A percentile compares a stretch with the other conserved stretches of the same genome.
These are phyloP conservation scores for Solanum hybrid DNA, from an alignment of 305 asterid genomes.

Conservation along the genomic window DNA sequence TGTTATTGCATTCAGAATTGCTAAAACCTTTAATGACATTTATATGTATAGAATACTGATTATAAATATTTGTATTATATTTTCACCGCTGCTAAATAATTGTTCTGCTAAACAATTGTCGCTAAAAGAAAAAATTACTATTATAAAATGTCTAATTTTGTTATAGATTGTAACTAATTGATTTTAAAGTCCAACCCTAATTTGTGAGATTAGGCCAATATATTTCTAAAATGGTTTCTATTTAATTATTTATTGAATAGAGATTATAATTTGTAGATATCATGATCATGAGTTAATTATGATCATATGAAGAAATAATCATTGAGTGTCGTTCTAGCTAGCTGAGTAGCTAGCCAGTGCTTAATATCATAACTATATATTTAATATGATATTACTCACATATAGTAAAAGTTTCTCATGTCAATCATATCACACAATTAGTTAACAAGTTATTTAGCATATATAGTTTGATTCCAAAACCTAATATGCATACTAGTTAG, in stretches of 20 bases:
- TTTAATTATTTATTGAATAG: not conserved
- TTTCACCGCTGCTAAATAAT: not conserved
- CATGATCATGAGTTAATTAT: not conserved
- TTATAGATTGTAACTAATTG: no score
- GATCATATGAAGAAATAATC: not conserved
- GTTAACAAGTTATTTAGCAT: not conserved
- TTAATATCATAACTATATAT: not conserved
- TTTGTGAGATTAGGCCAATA: not conserved
- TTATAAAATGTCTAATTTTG: not conserved
- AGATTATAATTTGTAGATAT: not conserved
- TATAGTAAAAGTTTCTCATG: not conserved
- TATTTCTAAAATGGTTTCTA: no score
- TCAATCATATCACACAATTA: not conserved
- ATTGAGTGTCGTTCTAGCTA: not conserved
- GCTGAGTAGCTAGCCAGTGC: not conserved
- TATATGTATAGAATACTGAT: no score
- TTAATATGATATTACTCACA: not conserved
- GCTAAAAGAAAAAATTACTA: not conserved
- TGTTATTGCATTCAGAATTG: rapidly evolving
- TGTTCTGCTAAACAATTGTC: no score
- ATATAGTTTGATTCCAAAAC: not conserved
- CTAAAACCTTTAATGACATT: not conserved
- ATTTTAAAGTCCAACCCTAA: not conserved
- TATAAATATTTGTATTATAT: no score
- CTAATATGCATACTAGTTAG: not conserved